Conservation (phyloP, 805 yeast genomes). For the Nadsonia fulvescens region DNA sequence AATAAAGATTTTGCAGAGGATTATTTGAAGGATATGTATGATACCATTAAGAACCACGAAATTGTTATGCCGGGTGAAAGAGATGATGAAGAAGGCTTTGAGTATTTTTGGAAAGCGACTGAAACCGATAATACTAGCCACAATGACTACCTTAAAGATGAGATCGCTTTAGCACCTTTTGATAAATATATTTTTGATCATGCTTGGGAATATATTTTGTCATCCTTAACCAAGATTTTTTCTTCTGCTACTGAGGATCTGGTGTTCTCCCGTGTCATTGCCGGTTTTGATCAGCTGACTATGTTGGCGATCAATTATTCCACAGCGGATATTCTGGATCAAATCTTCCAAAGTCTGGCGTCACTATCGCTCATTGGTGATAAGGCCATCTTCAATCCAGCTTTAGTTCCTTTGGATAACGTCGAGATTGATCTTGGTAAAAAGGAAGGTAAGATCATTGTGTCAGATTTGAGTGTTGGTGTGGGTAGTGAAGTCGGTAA, state of each 20-base stretch:
- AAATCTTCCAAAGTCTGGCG: constrained; percentile 40
- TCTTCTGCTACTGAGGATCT: constrained; percentile 82
- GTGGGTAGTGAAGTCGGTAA: constrained; percentile 87
- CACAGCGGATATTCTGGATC: constrained; percentile 16
- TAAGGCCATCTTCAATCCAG: no score
- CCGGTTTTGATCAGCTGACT: constrained; percentile 76
- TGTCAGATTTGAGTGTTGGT: constrained; percentile 63
- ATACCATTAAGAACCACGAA: constrained; percentile 67
- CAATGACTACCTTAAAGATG: constrained; percentile 9
- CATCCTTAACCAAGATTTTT: constrained; percentile 60
- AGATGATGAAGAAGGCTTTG: constrained; percentile 83
- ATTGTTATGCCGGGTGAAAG: constrained; percentile 97
- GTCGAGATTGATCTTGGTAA: constrained; percentile 29
- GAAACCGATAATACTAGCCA: constrained; percentile 10
- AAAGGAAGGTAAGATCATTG: constrained; percentile 38
- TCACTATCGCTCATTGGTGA: constrained; percentile 36
- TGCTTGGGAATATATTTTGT: constrained; percentile 44
- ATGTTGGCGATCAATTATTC: constrained; percentile 44
- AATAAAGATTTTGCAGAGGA: constrained; percentile 65
- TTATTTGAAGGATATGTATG: constrained; percentile 67
- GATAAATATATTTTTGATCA: constrained; percentile 56
- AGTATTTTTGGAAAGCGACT: constrained; percentile 35
- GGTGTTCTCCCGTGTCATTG: constrained; percentile 68
- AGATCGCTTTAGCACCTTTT: constrained; percentile 24
- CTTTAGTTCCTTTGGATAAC: no score